phyloP scores from a whole-genome alignment of 345 rosid species.

The Toxicodendron radicans region DNA sequence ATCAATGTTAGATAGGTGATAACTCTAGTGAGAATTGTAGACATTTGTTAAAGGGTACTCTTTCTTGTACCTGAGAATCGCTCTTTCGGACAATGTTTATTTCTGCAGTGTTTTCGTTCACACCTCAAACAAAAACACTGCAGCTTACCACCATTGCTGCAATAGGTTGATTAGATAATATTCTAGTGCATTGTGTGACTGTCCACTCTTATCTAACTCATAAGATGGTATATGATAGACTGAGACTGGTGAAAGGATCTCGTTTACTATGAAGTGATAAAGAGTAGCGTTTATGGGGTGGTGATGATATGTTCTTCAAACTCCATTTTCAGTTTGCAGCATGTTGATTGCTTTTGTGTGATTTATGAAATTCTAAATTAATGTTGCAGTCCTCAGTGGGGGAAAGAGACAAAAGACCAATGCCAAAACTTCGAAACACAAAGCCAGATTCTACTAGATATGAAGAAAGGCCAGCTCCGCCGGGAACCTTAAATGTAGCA shows the following conservation, averaged over 20 bases:
- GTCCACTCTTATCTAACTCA: no score
- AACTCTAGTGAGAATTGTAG: neutral
- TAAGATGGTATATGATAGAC: no score
- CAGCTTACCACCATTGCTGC: neutral
- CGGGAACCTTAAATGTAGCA: slow-evolving; percentile 69
- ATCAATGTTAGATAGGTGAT: neutral
- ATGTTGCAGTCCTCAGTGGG: slow-evolving; percentile 58
- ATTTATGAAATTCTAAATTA: neutral
- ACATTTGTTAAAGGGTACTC: neutral
- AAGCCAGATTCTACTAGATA: slow-evolving; percentile 54
- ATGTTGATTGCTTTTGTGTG: neutral
- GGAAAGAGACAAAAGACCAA: slow-evolving; percentile 65
- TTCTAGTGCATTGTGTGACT: no score
- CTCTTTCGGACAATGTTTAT: neutral
- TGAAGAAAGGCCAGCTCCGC: slow-evolving; percentile 62
- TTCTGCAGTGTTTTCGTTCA: neutral
- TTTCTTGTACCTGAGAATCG: neutral
- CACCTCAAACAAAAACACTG: neutral
- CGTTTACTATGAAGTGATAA: no score
- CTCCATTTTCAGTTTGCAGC: neutral
- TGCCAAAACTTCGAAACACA: slow-evolving; percentile 84
- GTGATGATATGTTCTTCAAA: no score
- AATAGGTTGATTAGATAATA: neutral
- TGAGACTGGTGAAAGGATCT: no score
- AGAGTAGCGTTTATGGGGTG: no score